Conservation (phyloP, 306 rosid genomes). For the Malus asiatica region DNA sequence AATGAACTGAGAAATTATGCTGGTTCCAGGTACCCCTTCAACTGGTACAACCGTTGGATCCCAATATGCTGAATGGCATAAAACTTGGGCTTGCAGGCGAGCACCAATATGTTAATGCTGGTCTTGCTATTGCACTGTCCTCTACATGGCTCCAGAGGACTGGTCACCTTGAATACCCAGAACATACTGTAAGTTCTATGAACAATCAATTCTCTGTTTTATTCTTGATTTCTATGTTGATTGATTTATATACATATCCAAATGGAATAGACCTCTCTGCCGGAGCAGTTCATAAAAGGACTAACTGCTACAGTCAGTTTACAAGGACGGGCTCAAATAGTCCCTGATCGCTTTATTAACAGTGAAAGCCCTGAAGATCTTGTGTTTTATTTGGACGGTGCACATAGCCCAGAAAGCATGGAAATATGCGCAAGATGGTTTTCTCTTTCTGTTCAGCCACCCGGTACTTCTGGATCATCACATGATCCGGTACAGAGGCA, state of each 20-base stretch:
- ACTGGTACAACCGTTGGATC: slow-evolving; percentile 56
- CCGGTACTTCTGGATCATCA: slow-evolving; percentile 30
- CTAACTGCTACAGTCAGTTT: slow-evolving; percentile 59
- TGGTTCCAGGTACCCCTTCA: slow-evolving; percentile 62
- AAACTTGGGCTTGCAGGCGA: slow-evolving; percentile 93
- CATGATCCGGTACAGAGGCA: slow-evolving; percentile 29
- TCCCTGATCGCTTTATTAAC: slow-evolving; percentile 44
- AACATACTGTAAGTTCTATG: slow-evolving; percentile 51
- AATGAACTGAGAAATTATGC: slow-evolving; percentile 22
- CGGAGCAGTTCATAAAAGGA: slow-evolving; percentile 73
- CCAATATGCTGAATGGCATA: slow-evolving; percentile 52
- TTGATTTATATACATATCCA: slow-evolving; percentile 12
- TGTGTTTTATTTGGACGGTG: slow-evolving; percentile 85
- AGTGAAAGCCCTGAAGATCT: slow-evolving; percentile 48
- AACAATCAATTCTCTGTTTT: slow-evolving; percentile 9
- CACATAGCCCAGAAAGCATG: slow-evolving; percentile 97
- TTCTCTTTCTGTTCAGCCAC: slow-evolving; percentile 48
- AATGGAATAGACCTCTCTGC: slow-evolving; percentile 54
- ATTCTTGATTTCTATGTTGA: slow-evolving; percentile 11
- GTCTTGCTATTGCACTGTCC: slow-evolving; percentile 81
- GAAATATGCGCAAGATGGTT: slow-evolving; percentile 88
- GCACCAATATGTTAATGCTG: slow-evolving; percentile 90
- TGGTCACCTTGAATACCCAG: slow-evolving; percentile 46
- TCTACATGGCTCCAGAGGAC: slow-evolving; percentile 81
- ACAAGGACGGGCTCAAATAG: slow-evolving; percentile 95